Conservation (phyloP, 192 early-diverging fungal genomes). For the Linnemannia exigua region DNA sequence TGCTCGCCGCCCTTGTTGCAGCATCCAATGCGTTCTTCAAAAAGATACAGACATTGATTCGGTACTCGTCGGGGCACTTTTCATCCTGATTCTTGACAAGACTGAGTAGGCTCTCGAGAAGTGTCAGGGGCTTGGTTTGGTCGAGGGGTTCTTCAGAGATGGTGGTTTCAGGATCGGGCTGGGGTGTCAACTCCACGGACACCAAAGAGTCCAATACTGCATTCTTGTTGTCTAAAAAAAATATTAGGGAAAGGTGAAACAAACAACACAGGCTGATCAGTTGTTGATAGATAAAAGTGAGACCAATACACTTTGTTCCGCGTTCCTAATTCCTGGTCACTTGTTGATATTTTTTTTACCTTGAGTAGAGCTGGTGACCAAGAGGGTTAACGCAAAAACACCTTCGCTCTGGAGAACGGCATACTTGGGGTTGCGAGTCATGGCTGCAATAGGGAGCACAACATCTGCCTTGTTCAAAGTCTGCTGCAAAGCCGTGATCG, state of each 20-base stretch:
- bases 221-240: conserved; percentile 11
- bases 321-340: neutral
- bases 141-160: conserved; percentile 17
- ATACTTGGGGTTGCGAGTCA: conserved; percentile 68
- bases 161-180: conserved; percentile 19
- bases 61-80: conserved; percentile 64
- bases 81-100: conserved; percentile 54
- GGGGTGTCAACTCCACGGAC: neutral
- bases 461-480: conserved; percentile 50
- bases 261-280: neutral
- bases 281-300: neutral
- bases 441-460: conserved; percentile 55
- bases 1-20: conserved; percentile 2
- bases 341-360: conserved; percentile 25
- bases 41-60: conserved; percentile 63
- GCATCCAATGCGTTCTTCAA: conserved; percentile 57
- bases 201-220: conserved; percentile 40
- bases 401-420: conserved; percentile 71
- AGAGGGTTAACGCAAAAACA: conserved; percentile 65
- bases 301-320: neutral
- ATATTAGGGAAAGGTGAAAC: neutral
- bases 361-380: conserved; percentile 57
- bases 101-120: conserved; percentile 58
- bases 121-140: conserved; percentile 28
- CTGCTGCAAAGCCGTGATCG: conserved; percentile 54